Base-by-base conservation (phyloP, 257 asterid species). In the Mitragyna speciosa region DNA sequence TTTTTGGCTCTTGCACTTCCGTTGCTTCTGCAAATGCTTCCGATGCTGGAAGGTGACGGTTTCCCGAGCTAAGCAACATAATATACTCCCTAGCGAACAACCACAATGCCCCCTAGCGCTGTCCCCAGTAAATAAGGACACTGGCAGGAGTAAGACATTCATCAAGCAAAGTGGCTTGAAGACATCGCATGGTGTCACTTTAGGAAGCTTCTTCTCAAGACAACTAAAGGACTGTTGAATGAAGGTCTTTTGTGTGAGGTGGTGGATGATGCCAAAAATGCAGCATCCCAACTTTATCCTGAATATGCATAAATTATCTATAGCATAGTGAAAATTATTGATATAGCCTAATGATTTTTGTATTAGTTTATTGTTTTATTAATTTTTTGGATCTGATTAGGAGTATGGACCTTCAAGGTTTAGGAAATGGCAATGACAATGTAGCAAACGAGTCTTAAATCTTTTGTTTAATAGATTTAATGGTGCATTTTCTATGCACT, bases 11-110 rank as follows among this genome's bases (percentile, higher is more conserved):
- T 45, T 31, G 61, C 52, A 61, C 70, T 72, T 43, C 28, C 70
- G 66, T 77, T 78, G 28, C 7, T 66, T 7, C 36, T 73, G 7
- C 81, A 94, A 97, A 93, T 92, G 73, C 91, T 92, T 66, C 86
- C 90, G 77, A 81, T 89, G 89, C 78, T 92, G 90, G 97, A 92
- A 82, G 93, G 93, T 5, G 92, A 89, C 79, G 65, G 75, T 45
- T 81, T 72, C 43, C 71, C 76, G 64, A 63, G 71, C 75, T 88
- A 78, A 72, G 30, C 24, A 48, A 70, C 6, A 58, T 58, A 9
- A 14, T 12, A 48, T 43, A 20, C 15, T 20, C 51, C 19, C 52
- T 5, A 3, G 5, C 47, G 9, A 10, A 73, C 16, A 30, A 30
- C 22, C 45, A 73, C 22, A 26, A 7, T 19, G 16, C 24, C 45